Evolutionary conservation across 352 stramenopile genomes (phyloP), one percentile per base, ranked within the genome.

Genomic region (Thalassiosira livingstoniorum): DNA sequence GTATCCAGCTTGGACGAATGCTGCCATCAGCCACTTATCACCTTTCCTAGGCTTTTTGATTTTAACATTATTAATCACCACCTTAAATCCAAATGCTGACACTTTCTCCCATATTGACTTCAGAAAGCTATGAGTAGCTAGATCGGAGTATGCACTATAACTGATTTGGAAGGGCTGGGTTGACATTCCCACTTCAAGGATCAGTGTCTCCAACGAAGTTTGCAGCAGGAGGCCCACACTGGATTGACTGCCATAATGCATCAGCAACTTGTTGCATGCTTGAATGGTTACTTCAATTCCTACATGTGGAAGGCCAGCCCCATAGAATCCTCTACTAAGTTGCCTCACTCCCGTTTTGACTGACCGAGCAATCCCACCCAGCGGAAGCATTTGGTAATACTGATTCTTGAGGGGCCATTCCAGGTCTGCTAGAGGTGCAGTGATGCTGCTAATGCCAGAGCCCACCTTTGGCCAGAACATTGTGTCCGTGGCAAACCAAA

Each of bases 51-150:
- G 75, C 21, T 61, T 21, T 21, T 57, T 23, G 2, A 83, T 0
- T 21, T 23, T 2, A 39, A 70, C 7, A 51, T 78, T 35, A 25
- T 65, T 58, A 13, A 83, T 21, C 13, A 37, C 23, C 0, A 78
- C 45, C 5, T 57, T 60, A 2, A 83, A n/a, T 0, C 34, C 39
- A 60, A 71, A 83, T 29, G 31, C 69, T 5, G 67, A 37, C 63
- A 57, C 35, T 27, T 79, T 79, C 35, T 84, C 77, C 77, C 77
- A 84, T 0, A 84, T 1, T 0, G 35, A 71, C 18, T 53, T 58
- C 11, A 84, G 21, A 60, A 60, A 79, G 4, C 37, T 55, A 10
- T 67, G 42, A 32, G 75, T 75, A 4, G 77, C 75, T 45, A 10
- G 25, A 1, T 66, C 32, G 2, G 21, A 25, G 10, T 61, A 65